These are phyloP conservation scores for Aspergillus brunneoviolaceus DNA, from an alignment of 2,329 filamentous ascomycete genomes.

Conservation along the genomic window DNA sequence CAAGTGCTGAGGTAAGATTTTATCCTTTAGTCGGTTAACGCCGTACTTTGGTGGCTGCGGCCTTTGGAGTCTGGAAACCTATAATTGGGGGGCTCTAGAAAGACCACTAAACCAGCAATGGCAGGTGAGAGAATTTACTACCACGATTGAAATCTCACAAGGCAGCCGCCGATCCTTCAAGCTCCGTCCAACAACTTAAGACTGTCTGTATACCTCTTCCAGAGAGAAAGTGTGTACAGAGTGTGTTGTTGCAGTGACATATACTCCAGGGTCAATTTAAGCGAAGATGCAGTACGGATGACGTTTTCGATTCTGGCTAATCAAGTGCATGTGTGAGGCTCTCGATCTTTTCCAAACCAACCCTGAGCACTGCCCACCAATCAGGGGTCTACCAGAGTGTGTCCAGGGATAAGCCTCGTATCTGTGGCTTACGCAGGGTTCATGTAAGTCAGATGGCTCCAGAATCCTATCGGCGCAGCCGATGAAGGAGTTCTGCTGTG, in stretches of 20 bases:
- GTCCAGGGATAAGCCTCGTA: slow-evolving; percentile 4
- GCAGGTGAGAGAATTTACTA: background rate
- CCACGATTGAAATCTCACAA: background rate
- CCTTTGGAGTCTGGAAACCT: background rate
- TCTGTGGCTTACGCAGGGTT: slow-evolving; percentile 5
- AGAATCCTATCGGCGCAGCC: slow-evolving; percentile 1
- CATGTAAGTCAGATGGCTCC: background rate
- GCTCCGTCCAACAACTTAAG: background rate
- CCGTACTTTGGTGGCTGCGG: background rate
- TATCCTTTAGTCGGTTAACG: background rate
- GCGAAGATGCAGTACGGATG: background rate
- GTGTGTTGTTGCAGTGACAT: background rate
- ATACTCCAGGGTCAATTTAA: background rate
- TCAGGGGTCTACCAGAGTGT: background rate
- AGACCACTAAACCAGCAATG: background rate
- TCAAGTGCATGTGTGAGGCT: background rate
- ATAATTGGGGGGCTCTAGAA: background rate
- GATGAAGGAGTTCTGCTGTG: background rate
- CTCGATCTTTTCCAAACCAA: background rate
- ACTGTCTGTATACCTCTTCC: background rate
- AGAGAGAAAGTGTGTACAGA: background rate
- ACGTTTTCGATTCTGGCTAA: background rate
- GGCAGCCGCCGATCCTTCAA: background rate
- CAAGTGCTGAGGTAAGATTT: background rate
- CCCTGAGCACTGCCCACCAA: background rate